Evolutionary conservation across 2,329 filamentous ascomycete species (phyloP).

Genomic region (Trichoderma asperellum): DNA sequence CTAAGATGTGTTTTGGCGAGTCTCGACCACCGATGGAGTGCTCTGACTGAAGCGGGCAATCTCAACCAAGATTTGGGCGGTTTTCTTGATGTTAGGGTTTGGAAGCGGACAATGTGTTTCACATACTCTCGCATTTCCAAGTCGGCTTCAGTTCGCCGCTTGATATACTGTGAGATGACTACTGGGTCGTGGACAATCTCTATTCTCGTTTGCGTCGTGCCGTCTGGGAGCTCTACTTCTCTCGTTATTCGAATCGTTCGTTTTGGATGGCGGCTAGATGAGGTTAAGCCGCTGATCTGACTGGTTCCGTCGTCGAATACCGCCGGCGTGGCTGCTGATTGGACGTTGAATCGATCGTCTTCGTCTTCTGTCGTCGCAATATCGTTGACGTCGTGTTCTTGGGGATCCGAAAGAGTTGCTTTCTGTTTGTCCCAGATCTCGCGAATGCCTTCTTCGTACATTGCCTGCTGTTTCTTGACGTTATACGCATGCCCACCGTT

Average conservation of each 20-base stretch:
- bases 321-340: conserved; percentile 70
- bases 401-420: conserved; percentile 71
- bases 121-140: conserved; percentile 74
- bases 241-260: conserved; percentile 76
- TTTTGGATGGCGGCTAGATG: conserved; percentile 66
- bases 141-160: conserved; percentile 71
- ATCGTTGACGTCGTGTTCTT: conserved; percentile 68
- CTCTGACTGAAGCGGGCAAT: conserved; percentile 31
- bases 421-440: conserved; percentile 93
- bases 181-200: conserved; percentile 77
- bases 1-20: conserved; percentile 29
- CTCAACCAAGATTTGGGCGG: conserved; percentile 31
- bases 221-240: conserved; percentile 51
- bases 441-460: conserved; percentile 88
- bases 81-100: conserved; percentile 12
- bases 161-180: conserved; percentile 87
- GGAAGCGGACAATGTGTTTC: conserved; percentile 27
- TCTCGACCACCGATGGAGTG: conserved; percentile 33
- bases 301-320: conserved; percentile 76
- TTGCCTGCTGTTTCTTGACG: conserved; percentile 88
- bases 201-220: conserved; percentile 63
- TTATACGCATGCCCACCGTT: conserved; percentile 97
- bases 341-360: conserved; percentile 71
- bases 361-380: conserved; percentile 62
- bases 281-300: conserved; percentile 71